Evolutionary conservation across 1,284 basidiomycete genomes (phyloP), one percentile per base, ranked within the genome.

Genomic region (Leccinum proliferum): DNA sequence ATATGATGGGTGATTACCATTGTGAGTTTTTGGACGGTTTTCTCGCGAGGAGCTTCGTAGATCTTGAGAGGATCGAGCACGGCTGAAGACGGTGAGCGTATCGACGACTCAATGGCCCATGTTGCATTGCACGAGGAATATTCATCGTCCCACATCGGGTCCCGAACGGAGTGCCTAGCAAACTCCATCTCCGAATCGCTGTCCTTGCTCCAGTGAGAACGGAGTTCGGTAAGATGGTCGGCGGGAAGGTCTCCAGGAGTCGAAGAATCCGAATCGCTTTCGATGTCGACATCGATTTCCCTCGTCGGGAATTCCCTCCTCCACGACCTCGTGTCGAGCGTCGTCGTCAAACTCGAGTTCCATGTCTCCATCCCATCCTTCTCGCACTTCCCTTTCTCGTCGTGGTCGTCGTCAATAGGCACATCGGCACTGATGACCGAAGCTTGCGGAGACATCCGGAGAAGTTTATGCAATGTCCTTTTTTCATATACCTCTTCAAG

Each of bases 271-370:
- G 79, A 81, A 70, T 87, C 80, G 50, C 77, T 75, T 58, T 79
- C 86, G 68, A 88, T 83, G 62, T 88, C 83, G 77, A 89, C 83
- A 58, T 87, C 87, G 21, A 85, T 83, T 73, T 91, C 89, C 89
- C 89, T 21, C 21, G 21, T 21, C 21, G 21, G 21, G 21, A 21
- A 21, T 63, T 15, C 55, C 62, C 25, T 64, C 60, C 43, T 65
- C 64, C 55, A 4, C 60, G 6, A 12, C 60, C 2, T 43, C 59
- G 2, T 59, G 58, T 41, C 50, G 34, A 48, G 2, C 48, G 2
- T 73, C 72, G 43, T 67, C 70, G 37, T 68, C 67, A 34, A 58
- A 64, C 52, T 60, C 65, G 37, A 68, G 62, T 11, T 63, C 63
- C 58, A 65, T 61, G 21, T 34, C 34, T n/a, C 77, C 73, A 48